Conservation (phyloP, 2,329 filamentous ascomycete genomes). For the Botrytis cinerea region DNA sequence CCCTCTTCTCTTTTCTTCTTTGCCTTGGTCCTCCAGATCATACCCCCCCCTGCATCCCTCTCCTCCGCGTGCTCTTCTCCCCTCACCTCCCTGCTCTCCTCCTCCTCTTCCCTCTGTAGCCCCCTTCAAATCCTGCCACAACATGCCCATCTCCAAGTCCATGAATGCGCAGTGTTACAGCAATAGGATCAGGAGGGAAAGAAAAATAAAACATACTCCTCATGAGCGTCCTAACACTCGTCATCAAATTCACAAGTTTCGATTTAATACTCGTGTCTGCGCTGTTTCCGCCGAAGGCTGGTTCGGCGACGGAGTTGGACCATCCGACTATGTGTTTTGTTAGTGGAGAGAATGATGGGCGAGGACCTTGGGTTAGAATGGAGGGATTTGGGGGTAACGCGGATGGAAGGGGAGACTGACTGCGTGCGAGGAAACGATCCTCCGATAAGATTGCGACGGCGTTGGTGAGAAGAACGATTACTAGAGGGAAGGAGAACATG, state of each 20-base stretch:
- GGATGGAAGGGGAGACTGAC: constrained; percentile 48
- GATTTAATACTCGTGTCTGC: constrained; percentile 80
- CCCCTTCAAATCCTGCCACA: background rate
- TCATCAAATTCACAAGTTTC: constrained; percentile 86
- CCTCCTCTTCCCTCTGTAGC: background rate
- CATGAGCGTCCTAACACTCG: constrained; percentile 88
- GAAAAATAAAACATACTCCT: constrained; percentile 66
- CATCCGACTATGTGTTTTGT: constrained; percentile 67
- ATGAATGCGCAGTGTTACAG: background rate
- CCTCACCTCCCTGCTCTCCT: background rate
- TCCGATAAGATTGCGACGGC: constrained; percentile 91
- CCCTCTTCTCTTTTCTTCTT: constrained; percentile 7
- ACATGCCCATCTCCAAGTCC: background rate
- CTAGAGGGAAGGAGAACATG: constrained; percentile 46
- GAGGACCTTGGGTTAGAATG: background rate
- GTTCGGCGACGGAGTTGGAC: constrained; percentile 67
- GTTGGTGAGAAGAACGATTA: constrained; percentile 86
- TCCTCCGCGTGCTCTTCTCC: background rate
- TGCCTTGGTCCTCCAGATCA: background rate
- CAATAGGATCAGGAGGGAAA: background rate
- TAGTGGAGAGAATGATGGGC: background rate
- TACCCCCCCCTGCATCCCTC: background rate
- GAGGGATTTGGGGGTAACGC: background rate
- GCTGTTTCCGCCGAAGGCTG: constrained; percentile 68
- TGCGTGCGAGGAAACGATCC: constrained; percentile 86